Evolutionary conservation across 768 basidiomycete species (phyloP).

Genomic region (Arthromyces matolae): DNA sequence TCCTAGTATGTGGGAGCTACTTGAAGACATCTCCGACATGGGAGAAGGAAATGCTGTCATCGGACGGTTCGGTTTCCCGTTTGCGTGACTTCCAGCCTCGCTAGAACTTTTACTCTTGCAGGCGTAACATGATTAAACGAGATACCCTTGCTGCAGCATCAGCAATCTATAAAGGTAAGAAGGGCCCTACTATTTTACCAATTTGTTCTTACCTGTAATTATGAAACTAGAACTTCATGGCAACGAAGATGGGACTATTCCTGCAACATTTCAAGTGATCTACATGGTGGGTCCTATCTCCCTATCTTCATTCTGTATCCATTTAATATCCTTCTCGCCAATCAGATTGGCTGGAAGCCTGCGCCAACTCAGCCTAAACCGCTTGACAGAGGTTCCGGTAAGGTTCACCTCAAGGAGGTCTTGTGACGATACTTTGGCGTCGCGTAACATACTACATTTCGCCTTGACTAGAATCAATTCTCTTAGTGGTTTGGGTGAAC

Average conservation of each 20-base stretch:
- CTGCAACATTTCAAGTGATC: conserved; percentile 95
- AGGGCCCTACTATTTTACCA: not conserved
- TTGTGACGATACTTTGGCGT: conserved; percentile 22
- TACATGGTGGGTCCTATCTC: conserved; percentile 64
- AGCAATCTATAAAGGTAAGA: conserved; percentile 84
- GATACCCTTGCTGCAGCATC: conserved; percentile 91
- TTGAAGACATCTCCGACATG: conserved; percentile 94
- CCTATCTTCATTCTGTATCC: no score
- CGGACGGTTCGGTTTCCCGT: conserved; percentile 52
- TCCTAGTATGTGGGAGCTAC: conserved; percentile 93
- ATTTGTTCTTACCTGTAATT: not conserved
- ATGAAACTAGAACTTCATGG: conserved; percentile 70
- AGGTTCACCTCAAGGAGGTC: conserved; percentile 40
- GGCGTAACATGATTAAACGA: conserved; percentile 66
- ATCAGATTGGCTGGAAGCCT: conserved; percentile 46
- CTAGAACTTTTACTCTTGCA: conserved; percentile 22
- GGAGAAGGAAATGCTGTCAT: conserved; percentile 92
- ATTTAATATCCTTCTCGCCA: not conserved
- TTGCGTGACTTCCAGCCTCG: not conserved
- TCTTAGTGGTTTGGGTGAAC: no score
- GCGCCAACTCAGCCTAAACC: conserved; percentile 41
- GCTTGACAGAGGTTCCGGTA: conserved; percentile 42
- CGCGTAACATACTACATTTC: not conserved
- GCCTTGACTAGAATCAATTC: no score
- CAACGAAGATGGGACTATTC: conserved; percentile 75